These are phyloP conservation scores for Phytophthora pseudosyringae DNA, from an alignment of 352 stramenopile genomes.

Conservation along the genomic window DNA sequence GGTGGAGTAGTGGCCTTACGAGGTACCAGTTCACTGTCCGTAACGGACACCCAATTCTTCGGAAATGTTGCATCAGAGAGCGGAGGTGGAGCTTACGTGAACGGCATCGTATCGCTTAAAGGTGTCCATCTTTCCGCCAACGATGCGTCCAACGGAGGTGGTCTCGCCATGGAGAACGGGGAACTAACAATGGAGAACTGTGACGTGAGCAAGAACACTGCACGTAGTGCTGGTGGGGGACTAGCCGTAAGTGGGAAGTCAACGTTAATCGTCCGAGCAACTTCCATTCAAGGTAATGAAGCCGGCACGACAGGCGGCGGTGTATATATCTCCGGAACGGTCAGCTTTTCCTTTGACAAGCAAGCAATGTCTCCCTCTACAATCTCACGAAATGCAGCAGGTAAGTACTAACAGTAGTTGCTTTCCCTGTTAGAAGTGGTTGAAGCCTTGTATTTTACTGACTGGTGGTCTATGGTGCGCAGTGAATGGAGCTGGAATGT, in stretches of 20 bases:
- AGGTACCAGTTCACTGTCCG: slow-evolving; percentile 16
- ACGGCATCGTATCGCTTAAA: slow-evolving; percentile 17
- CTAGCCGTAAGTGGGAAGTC: slow-evolving; percentile 18
- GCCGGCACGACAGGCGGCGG: slow-evolving; percentile 22
- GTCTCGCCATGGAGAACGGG: slow-evolving; percentile 28
- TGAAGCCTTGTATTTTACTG: slow-evolving; percentile 1
- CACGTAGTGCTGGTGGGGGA: slow-evolving; percentile 19
- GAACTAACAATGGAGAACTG: slow-evolving; percentile 19
- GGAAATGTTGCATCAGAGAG: slow-evolving; percentile 31
- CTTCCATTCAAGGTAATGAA: slow-evolving; percentile 20
- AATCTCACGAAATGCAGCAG: slow-evolving; percentile 32
- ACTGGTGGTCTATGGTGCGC: neutral
- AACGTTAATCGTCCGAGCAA: slow-evolving; percentile 3
- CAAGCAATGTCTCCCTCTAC: slow-evolving; percentile 9
- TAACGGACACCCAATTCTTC: slow-evolving; percentile 4
- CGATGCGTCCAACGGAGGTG: slow-evolving; percentile 25
- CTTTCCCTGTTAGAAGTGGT: neutral
- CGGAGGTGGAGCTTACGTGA: slow-evolving; percentile 27
- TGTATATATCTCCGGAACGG: slow-evolving; percentile 19
- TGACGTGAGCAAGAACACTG: slow-evolving; percentile 19
- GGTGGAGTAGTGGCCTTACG: slow-evolving; percentile 38
- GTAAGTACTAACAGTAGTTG: slow-evolving; percentile 19
- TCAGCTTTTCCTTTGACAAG: slow-evolving; percentile 19
- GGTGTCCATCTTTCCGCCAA: slow-evolving; percentile 18
- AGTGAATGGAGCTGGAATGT: slow-evolving; percentile 44